Conservation (phyloP, 495 filamentous ascomycete genomes). For the Daldinia loculata region DNA sequence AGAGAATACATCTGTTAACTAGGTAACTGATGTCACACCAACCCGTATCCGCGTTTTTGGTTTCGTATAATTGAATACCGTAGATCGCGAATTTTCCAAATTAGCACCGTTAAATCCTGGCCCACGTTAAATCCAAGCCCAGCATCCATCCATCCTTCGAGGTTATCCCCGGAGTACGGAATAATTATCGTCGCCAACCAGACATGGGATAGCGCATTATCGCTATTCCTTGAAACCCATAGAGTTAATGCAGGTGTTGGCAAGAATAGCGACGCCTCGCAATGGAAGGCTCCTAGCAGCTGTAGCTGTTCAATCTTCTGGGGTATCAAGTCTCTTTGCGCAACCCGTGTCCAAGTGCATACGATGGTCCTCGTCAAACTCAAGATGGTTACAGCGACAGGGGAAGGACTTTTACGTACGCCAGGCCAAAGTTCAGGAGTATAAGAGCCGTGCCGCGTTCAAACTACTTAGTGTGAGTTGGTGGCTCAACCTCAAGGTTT, state of each 20-base stretch:
- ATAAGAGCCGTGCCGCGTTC: conserved; percentile 91
- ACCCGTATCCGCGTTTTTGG: background rate
- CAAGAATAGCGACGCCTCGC: conserved; percentile 35
- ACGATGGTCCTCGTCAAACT: conserved; percentile 69
- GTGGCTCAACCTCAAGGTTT: background rate
- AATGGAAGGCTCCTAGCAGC: conserved; percentile 40
- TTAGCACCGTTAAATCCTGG: background rate
- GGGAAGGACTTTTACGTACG: conserved; percentile 72
- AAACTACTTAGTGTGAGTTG: conserved; percentile 79
- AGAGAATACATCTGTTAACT: background rate
- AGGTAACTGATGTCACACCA: background rate
- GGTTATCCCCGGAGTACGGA: background rate
- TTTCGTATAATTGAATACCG: background rate
- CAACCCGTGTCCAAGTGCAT: conserved; percentile 16
- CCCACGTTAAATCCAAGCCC: background rate
- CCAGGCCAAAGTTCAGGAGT: conserved; percentile 73
- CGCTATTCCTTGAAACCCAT: conserved; percentile 4
- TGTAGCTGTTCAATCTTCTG: background rate
- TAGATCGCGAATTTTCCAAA: background rate
- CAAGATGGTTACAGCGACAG: conserved; percentile 84
- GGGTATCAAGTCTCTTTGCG: background rate
- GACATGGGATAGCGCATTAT: conserved; percentile 35
- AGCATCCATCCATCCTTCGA: background rate
- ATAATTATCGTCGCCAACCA: conserved; percentile 7
- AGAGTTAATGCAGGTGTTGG: conserved; percentile 38